Evolutionary conservation across 148 eudicot genomes (phyloP).

Genomic region (Dianthus caryophyllus): DNA sequence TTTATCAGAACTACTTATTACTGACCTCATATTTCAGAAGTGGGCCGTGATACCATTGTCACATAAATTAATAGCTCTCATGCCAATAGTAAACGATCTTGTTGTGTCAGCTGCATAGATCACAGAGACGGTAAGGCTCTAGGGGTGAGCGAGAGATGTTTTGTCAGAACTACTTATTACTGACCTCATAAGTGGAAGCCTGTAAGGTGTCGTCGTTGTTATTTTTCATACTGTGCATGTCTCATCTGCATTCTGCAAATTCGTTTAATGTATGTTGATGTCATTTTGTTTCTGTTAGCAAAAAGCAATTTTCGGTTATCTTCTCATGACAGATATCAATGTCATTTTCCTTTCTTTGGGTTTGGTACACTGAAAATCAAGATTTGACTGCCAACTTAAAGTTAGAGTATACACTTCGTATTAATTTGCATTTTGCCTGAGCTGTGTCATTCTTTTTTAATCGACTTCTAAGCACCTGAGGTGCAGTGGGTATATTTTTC

Average conservation of each 20-base stretch:
- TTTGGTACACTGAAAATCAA: neutral
- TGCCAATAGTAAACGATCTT: no score
- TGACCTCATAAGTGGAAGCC: no score
- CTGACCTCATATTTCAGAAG: no score
- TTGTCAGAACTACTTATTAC: no score
- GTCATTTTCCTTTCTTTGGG: neutral
- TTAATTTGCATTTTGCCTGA: neutral
- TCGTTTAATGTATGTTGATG: neutral
- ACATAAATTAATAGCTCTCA: no score
- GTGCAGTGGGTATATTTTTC: neutral
- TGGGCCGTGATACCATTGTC: no score
- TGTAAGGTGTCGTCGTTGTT: no score
- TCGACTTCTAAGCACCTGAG: neutral
- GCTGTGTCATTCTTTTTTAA: neutral
- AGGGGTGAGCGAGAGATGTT: no score
- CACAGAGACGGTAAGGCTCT: no score
- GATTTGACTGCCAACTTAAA: neutral
- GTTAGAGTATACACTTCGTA: slow-evolving; percentile 1
- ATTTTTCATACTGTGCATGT: neutral
- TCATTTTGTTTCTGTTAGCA: neutral
- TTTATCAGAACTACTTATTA: no score
- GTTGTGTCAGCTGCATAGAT: no score
- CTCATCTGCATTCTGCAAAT: slow-evolving; percentile 3
- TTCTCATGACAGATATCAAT: neutral
- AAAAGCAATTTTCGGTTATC: neutral